Conservation (phyloP, 768 basidiomycete species). For the Pleurotus giganteus region DNA sequence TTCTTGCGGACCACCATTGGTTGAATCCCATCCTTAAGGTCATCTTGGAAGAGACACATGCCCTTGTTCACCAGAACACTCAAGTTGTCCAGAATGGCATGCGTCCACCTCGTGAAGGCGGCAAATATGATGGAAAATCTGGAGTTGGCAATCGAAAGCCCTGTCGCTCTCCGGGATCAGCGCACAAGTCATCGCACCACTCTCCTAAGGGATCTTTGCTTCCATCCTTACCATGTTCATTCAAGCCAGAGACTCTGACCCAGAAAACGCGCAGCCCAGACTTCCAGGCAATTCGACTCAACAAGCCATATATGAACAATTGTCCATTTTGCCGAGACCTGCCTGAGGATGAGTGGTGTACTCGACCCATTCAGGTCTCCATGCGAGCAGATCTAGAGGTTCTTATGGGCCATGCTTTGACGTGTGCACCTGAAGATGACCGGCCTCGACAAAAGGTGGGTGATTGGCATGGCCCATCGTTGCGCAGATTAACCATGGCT, state of each 20-base stretch:
- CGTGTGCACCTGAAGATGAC: background rate
- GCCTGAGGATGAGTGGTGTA: background rate
- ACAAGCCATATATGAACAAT: too few species aligned
- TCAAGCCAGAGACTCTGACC: too few species aligned
- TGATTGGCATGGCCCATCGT: background rate
- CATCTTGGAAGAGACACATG: background rate
- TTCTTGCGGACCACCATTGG: background rate
- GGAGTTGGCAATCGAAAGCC: background rate
- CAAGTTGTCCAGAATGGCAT: background rate
- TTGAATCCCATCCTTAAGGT: background rate
- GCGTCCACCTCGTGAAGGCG: background rate
- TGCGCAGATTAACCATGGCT: background rate
- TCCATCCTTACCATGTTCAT: too few species aligned
- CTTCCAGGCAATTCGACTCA: too few species aligned
- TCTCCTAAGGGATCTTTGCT: too few species aligned
- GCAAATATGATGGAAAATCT: background rate
- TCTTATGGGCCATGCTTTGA: background rate
- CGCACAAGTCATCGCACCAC: too few species aligned
- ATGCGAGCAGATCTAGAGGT: background rate
- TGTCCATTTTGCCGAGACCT: background rate
- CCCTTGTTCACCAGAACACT: background rate
- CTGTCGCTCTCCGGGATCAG: background rate
- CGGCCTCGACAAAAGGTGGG: background rate
- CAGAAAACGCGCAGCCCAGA: too few species aligned
- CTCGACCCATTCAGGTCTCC: too few species aligned